Conservation (phyloP, 2,329 filamentous ascomycete genomes). For the Nigrospora osmanthi region DNA sequence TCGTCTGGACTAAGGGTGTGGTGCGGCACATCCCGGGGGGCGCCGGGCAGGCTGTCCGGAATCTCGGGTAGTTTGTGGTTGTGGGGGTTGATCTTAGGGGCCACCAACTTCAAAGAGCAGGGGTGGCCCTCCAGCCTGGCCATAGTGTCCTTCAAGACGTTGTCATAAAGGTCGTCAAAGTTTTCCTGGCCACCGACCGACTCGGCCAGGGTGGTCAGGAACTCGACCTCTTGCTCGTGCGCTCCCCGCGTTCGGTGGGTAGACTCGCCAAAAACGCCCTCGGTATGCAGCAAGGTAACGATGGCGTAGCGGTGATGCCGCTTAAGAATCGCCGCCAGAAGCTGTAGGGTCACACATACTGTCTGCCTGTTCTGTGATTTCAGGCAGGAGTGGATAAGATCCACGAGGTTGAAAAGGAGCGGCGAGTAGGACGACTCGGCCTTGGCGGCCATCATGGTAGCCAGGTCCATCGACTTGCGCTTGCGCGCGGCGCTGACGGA, state of each 20-base stretch:
- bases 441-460: conserved; percentile 69
- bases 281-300: conserved; percentile 64
- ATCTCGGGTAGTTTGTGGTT: conserved; percentile 49
- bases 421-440: conserved; percentile 70
- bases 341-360: conserved; percentile 77
- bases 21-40: conserved; percentile 50
- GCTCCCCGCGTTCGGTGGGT: conserved; percentile 62
- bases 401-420: conserved; percentile 84
- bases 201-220: conserved; percentile 61
- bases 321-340: conserved; percentile 78
- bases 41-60: conserved; percentile 49
- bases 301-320: conserved; percentile 84
- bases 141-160: conserved; percentile 63
- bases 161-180: conserved; percentile 66
- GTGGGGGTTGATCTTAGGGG: conserved; percentile 48
- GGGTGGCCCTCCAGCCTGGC: conserved; percentile 63
- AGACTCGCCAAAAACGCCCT: conserved; percentile 44
- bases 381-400: conserved; percentile 80
- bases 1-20: conserved; percentile 58
- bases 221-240: conserved; percentile 67
- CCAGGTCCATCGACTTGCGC: conserved; percentile 81
- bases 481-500: conserved; percentile 64
- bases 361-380: conserved; percentile 82
- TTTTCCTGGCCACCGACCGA: conserved; percentile 60
- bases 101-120: conserved; percentile 63